A percentile compares a stretch with the other conserved stretches of the same genome.
Evolutionary conservation across 106 monocot genomes (phyloP).

Genomic region (Apostasia ramifera): DNA sequence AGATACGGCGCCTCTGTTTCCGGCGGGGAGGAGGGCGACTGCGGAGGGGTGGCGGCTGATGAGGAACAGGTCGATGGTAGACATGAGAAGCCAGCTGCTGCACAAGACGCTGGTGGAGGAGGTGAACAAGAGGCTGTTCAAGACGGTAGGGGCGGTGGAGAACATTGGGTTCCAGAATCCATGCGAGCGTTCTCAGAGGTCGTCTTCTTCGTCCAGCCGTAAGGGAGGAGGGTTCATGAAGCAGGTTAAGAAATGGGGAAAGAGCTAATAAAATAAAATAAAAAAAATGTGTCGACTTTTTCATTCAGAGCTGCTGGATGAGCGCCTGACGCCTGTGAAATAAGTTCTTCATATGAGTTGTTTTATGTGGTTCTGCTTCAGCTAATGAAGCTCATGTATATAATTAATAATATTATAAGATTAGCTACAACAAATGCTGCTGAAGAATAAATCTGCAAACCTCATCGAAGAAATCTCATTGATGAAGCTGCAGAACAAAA

Average conservation of each 20-base stretch:
- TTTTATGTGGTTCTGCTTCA: too few relatives aligned
- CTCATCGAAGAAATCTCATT: too few relatives aligned
- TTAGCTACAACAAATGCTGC: too few relatives aligned
- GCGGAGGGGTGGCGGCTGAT: conserved; percentile 5
- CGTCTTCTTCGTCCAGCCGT: conserved; percentile 1
- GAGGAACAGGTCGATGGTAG: conserved; percentile 53
- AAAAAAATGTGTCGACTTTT: too few relatives aligned
- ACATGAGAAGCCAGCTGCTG: conserved; percentile 57
- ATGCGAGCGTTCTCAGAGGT: neutral
- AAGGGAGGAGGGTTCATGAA: conserved; percentile 3
- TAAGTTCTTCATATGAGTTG: too few relatives aligned
- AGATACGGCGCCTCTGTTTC: too few relatives aligned
- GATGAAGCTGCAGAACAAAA: too few relatives aligned
- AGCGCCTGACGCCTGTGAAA: too few relatives aligned
- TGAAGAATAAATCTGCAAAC: too few relatives aligned
- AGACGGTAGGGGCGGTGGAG: conserved; percentile 62
- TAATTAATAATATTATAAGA: too few relatives aligned
- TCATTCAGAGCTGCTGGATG: too few relatives aligned
- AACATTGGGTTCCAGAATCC: conserved; percentile 50
- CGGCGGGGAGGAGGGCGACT: conserved; percentile 9
- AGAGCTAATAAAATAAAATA: neutral
- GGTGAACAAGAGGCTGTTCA: conserved; percentile 50
- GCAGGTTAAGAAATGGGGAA: neutral
- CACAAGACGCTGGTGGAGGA: conserved; percentile 45
- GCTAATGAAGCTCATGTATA: too few relatives aligned